Evolutionary conservation across 495 filamentous ascomycete genomes (phyloP).

Genomic region (Hypoxylon lienhwacheense): DNA sequence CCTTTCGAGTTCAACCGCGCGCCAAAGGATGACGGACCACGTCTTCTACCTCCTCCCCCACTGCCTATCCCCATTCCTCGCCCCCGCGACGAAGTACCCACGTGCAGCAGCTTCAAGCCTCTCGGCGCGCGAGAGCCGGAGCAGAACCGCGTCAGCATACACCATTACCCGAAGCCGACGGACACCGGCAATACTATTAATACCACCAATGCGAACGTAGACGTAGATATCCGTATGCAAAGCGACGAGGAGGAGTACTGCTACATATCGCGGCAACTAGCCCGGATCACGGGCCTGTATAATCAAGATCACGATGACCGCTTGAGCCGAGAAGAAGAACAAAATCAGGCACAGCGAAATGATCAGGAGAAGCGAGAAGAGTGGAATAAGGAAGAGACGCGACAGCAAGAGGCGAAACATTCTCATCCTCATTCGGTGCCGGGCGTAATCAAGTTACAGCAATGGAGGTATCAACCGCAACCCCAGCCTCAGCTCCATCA

Average conservation of each 20-base stretch:
- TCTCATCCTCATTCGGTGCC: background rate
- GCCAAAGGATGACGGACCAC: too few relatives aligned
- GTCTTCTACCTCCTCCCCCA: too few relatives aligned
- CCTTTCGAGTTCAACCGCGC: background rate
- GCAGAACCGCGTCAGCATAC: too few relatives aligned
- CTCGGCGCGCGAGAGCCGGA: background rate
- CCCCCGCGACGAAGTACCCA: background rate
- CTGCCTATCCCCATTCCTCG: background rate
- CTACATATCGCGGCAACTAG: background rate
- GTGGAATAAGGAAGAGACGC: background rate
- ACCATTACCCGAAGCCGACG: background rate
- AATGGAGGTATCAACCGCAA: slow-evolving; percentile 21
- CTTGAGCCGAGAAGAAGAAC: background rate
- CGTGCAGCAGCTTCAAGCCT: slow-evolving; percentile 13
- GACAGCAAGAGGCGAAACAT: background rate
- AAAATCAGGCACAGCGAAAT: background rate
- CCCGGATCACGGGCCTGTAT: too few relatives aligned
- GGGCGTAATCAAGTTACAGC: slow-evolving; percentile 4
- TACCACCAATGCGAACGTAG: background rate
- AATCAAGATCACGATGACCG: too few relatives aligned
- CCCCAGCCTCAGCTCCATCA: background rate
- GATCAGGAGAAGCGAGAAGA: too few relatives aligned
- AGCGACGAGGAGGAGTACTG: background rate
- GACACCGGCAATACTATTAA: background rate
- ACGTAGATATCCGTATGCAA: background rate